A percentile compares a stretch with the other conserved stretches of the same genome.
phyloP scores from a whole-genome alignment of 805 yeast genomes.

The Sugiyamaella marilandica region DNA sequence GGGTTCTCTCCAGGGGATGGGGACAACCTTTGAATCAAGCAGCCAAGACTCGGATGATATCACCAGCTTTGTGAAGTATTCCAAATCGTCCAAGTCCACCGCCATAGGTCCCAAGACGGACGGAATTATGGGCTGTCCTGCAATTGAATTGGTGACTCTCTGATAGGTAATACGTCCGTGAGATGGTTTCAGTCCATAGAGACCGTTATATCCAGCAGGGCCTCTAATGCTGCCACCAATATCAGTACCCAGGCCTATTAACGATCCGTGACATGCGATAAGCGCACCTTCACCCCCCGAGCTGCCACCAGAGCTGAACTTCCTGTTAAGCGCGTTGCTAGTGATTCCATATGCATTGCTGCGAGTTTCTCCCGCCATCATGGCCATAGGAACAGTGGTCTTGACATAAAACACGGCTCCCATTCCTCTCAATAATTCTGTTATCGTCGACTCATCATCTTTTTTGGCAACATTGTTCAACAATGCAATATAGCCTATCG shows the following conservation, averaged over 20 bases:
- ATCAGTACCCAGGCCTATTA: constrained; percentile 52
- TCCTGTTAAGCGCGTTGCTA: constrained; percentile 43
- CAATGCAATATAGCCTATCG: constrained; percentile 39
- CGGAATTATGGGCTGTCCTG: constrained; percentile 38
- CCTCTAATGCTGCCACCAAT: constrained; percentile 51
- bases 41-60: constrained; percentile 39
- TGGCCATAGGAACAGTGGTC: constrained; percentile 50
- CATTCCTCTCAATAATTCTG: constrained; percentile 15
- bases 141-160: constrained; percentile 24
- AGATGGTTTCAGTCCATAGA: constrained; percentile 22
- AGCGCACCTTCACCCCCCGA: constrained; percentile 58
- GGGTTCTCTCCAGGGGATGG: constrained; percentile 39
- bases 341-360: constrained; percentile 45
- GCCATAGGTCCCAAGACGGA: constrained; percentile 50
- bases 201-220: constrained; percentile 43
- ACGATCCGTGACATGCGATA: constrained; percentile 40
- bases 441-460: constrained; percentile 25
- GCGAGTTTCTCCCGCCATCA: constrained; percentile 46
- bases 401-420: constrained; percentile 56
- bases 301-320: constrained; percentile 48
- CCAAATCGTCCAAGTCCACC: constrained; percentile 36
- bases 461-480: constrained; percentile 29
- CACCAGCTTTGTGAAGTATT: constrained; percentile 38
- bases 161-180: constrained; percentile 7
- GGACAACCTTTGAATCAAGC: constrained; percentile 39